Percentiles rank a stretch among this genome's conserved stretches.
Evolutionary conservation across 768 basidiomycete species (phyloP).

Genomic region (Ramaria sp.): DNA sequence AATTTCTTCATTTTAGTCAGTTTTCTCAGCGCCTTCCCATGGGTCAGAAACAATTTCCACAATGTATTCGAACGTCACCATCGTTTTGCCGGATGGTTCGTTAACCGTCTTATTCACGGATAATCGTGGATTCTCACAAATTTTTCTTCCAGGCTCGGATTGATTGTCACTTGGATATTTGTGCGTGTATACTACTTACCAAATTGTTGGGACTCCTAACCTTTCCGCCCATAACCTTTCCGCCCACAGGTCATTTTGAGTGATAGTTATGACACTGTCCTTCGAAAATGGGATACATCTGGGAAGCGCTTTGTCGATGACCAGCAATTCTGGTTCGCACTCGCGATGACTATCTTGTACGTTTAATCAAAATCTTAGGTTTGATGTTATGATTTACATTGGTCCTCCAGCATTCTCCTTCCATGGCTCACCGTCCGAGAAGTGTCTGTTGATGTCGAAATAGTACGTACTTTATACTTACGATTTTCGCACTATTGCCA

Average conservation of each 20-base stretch:
- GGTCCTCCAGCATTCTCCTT: conserved; percentile 40
- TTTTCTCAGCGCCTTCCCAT: conserved; percentile 59
- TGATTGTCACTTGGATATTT: conserved; percentile 33
- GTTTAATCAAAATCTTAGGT: conserved; percentile 16
- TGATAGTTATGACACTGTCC: conserved; percentile 47
- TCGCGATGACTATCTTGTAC: conserved; percentile 66
- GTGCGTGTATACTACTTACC: conserved; percentile 19
- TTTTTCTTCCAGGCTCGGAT: conserved; percentile 22
- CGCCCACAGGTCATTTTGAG: conserved; percentile 53
- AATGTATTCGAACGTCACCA: conserved; percentile 80
- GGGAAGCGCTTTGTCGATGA: conserved; percentile 46
- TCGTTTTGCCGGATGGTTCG: conserved; percentile 62
- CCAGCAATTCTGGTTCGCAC: conserved; percentile 69
- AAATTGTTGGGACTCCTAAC: conserved; percentile 34
- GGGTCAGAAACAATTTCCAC: conserved; percentile 73
- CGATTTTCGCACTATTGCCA: background rate
- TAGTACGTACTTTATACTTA: conserved; percentile 39
- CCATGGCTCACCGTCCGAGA: conserved; percentile 71
- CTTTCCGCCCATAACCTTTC: conserved; percentile 42
- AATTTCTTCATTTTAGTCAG: conserved; percentile 45
- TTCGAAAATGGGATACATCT: conserved; percentile 44
- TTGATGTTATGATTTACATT: background rate
- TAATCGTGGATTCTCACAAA: background rate
- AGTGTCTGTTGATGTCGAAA: conserved; percentile 62
- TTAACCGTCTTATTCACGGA: background rate